phyloP scores from a whole-genome alignment of 2,329 filamentous ascomycete genomes.

The Colletotrichum brevisporum region DNA sequence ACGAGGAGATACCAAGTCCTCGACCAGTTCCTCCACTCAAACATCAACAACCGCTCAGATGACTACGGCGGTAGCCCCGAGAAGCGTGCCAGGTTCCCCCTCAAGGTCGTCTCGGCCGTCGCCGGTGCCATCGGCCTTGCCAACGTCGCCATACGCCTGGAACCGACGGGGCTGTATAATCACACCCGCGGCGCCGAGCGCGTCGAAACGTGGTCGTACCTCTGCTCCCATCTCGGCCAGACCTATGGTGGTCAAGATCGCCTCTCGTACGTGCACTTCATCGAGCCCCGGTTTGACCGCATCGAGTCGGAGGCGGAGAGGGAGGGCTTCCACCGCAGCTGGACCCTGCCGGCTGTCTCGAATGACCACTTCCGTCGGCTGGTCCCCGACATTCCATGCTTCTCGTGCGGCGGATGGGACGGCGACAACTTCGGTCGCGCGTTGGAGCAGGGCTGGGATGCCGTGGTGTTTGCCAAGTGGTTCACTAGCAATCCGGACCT shows the following conservation, averaged over 20 bases:
- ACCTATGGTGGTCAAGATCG: constrained; percentile 47
- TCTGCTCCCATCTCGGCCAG: constrained; percentile 56
- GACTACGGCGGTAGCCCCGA: constrained; percentile 49
- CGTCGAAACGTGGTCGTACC: constrained; percentile 61
- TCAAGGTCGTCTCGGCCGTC: constrained; percentile 49
- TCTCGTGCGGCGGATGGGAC: constrained; percentile 46
- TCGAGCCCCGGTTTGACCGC: constrained; percentile 64
- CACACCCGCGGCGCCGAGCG: constrained; percentile 60
- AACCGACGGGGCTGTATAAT: constrained; percentile 62
- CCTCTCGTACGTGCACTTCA: constrained; percentile 63
- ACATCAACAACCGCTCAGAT: constrained; percentile 48
- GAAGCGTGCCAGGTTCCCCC: constrained; percentile 49
- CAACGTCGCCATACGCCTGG: constrained; percentile 47
- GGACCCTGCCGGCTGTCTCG: constrained; percentile 47
- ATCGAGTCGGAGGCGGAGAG: constrained; percentile 52
- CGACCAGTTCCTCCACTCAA: constrained; percentile 44
- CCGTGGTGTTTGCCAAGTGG: constrained; percentile 58
- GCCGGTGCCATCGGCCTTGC: constrained; percentile 46
- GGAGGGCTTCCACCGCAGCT: constrained; percentile 54
- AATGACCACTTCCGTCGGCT: constrained; percentile 45
- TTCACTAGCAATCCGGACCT: constrained; percentile 64
- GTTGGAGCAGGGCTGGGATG: constrained; percentile 49
- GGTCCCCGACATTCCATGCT: constrained; percentile 47
- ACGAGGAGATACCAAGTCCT: constrained; percentile 5
- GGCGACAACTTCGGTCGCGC: constrained; percentile 46